phyloP scores from a whole-genome alignment of 139 green algal genomes.

The Chlamydomonas sphaeroides region DNA sequence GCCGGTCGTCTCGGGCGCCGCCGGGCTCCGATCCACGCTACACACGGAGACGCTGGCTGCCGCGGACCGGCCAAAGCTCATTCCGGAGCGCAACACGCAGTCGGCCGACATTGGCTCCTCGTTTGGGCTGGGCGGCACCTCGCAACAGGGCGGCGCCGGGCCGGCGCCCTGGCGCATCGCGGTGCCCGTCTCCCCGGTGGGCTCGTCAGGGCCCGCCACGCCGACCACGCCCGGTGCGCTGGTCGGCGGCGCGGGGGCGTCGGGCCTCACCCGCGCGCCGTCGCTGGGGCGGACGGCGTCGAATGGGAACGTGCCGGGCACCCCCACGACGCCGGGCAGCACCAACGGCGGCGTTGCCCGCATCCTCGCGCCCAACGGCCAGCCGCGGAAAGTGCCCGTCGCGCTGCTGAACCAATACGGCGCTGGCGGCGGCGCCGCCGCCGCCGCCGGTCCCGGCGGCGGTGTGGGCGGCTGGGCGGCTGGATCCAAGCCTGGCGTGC shows the following conservation, averaged over 20 bases:
- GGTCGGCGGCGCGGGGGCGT: neutral
- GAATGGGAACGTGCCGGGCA: neutral
- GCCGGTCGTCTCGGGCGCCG: neutral
- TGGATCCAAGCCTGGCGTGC: neutral
- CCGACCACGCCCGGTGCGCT: constrained; percentile 22
- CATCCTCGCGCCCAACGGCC: constrained; percentile 85
- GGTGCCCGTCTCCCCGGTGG: neutral
- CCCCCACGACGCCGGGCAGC: constrained; percentile 5
- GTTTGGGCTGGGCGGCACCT: neutral
- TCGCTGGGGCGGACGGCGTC: neutral
- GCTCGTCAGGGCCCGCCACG: neutral
- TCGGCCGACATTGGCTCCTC: constrained; percentile 30
- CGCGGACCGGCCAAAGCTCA: constrained; percentile 34
- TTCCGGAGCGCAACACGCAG: constrained; percentile 44
- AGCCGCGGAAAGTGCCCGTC: constrained; percentile 87
- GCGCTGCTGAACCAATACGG: constrained; percentile 54
- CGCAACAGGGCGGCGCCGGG: neutral
- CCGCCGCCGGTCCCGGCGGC: neutral
- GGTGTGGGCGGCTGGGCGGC: neutral
- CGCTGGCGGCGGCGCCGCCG: neutral
- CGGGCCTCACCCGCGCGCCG: neutral
- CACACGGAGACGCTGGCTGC: constrained; percentile 58
- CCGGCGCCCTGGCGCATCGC: constrained; percentile 14
- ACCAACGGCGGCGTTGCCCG: constrained; percentile 58
- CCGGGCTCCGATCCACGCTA: constrained; percentile 52